phyloP scores from a whole-genome alignment of 1,284 basidiomycete species.

The Ustilago sp. region DNA sequence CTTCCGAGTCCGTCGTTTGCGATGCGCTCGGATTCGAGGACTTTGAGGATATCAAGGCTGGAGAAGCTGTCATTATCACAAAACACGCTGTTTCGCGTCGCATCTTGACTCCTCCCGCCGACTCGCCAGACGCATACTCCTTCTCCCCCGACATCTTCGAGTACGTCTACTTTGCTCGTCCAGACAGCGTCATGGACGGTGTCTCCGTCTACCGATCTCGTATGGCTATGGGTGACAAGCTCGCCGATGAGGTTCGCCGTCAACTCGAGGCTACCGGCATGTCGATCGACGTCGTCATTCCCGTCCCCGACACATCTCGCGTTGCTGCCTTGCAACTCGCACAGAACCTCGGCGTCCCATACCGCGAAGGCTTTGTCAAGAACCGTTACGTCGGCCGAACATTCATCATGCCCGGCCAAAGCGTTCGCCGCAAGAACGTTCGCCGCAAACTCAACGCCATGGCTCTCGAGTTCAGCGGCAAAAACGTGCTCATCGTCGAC shows the following conservation, averaged over 20 bases:
- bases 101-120: conserved; percentile 53
- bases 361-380: conserved; percentile 98
- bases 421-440: conserved; percentile 87
- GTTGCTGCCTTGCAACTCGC: conserved; percentile 96
- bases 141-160: conserved; percentile 94
- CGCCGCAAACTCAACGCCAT: conserved; percentile 97
- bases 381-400: conserved; percentile 98
- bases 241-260: conserved; percentile 86
- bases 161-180: conserved; percentile 98
- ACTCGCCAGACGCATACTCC: conserved; percentile 41
- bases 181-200: conserved; percentile 96
- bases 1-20: conserved; percentile 95
- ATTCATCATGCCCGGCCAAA: conserved; percentile 99
- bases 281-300: conserved; percentile 83
- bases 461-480: conserved; percentile 95
- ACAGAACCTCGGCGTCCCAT: conserved; percentile 88
- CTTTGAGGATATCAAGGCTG: conserved; percentile 94
- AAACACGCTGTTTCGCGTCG: conserved; percentile 62
- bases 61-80: conserved; percentile 95
- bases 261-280: conserved; percentile 76
- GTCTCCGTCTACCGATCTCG: conserved; percentile 96
- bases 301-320: conserved; percentile 95
- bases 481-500: conserved; percentile 95
- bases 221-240: conserved; percentile 98
- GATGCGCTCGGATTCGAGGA: conserved; percentile 90